Conservation (phyloP, 805 yeast genomes). For the Pichia insulana region DNA sequence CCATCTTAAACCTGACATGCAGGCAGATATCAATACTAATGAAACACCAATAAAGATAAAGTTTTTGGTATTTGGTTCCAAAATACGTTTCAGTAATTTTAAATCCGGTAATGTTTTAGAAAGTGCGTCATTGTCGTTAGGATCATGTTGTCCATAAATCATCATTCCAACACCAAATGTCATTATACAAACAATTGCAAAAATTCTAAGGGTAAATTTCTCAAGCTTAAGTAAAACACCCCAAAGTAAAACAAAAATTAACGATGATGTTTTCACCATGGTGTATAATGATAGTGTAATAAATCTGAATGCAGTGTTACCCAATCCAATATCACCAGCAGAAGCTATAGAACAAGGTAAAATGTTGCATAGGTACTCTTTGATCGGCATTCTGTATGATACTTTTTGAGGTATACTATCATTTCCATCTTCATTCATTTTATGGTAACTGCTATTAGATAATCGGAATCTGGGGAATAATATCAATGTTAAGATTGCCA, state of each 20-base stretch:
- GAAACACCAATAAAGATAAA: slow-evolving; percentile 48
- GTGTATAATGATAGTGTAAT: slow-evolving; percentile 82
- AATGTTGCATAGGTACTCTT: slow-evolving; percentile 43
- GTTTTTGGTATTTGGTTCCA: background rate
- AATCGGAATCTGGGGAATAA: slow-evolving; percentile 43
- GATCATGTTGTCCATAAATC: slow-evolving; percentile 48
- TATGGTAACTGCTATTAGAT: background rate
- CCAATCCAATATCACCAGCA: slow-evolving; percentile 90
- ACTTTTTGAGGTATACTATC: background rate
- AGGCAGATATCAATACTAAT: slow-evolving; percentile 68
- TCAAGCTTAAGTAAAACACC: slow-evolving; percentile 79
- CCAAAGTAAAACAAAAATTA: slow-evolving; percentile 83
- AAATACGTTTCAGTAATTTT: too few relatives aligned
- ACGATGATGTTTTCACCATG: slow-evolving; percentile 82
- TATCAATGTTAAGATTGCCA: slow-evolving; percentile 41
- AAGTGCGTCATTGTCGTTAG: background rate
- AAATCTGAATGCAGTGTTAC: slow-evolving; percentile 72
- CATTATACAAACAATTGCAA: slow-evolving; percentile 69
- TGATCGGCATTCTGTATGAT: slow-evolving; percentile 24
- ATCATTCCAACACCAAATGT: slow-evolving; percentile 78
- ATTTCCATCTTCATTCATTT: slow-evolving; percentile 1
- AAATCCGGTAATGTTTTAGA: too few relatives aligned
- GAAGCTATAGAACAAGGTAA: slow-evolving; percentile 82
- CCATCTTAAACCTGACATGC: slow-evolving; percentile 90
- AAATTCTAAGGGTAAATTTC: slow-evolving; percentile 55